These are phyloP conservation scores for Cladophialophora exuberans DNA, from an alignment of 2,329 filamentous ascomycete species.

Conservation along the genomic window DNA sequence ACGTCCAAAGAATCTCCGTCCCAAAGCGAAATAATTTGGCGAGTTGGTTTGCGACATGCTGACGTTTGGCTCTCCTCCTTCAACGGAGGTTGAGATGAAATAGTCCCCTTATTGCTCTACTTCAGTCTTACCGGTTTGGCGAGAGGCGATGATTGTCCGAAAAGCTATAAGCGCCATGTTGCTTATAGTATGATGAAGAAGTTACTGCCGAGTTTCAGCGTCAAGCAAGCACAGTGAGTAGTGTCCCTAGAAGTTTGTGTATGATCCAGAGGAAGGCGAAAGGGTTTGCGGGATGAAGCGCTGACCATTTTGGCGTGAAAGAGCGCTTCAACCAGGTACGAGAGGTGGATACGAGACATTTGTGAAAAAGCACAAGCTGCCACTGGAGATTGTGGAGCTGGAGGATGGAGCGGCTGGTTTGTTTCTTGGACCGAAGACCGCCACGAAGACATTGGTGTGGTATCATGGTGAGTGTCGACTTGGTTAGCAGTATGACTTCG, in stretches of 20 bases:
- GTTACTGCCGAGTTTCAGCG: constrained; percentile 5
- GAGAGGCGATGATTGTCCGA: constrained; percentile 15
- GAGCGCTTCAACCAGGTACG: constrained; percentile 12
- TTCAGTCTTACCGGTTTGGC: constrained; percentile 18
- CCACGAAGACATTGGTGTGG: constrained; percentile 25
- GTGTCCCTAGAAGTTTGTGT: too few species aligned
- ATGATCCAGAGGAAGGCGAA: not conserved
- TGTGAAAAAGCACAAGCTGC: constrained; percentile 20
- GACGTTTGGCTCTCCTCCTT: not conserved
- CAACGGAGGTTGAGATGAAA: not conserved
- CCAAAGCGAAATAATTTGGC: not conserved
- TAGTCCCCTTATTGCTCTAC: constrained; percentile 14
- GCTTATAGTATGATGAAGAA: constrained; percentile 12
- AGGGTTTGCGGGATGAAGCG: not conserved
- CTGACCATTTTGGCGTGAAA: not conserved
- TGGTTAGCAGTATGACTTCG: not conserved
- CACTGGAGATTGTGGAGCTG: constrained; percentile 23
- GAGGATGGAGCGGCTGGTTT: constrained; percentile 19
- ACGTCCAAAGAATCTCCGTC: too few species aligned
- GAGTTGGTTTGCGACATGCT: not conserved
- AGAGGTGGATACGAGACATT: constrained; percentile 14
- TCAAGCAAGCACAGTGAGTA: constrained; percentile 14
- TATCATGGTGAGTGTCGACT: constrained; percentile 19
- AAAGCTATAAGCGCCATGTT: constrained; percentile 18
- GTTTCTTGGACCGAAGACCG: constrained; percentile 22